These are phyloP conservation scores for Picocystis salinarum DNA, from an alignment of 139 green algal genomes.

Conservation along the genomic window DNA sequence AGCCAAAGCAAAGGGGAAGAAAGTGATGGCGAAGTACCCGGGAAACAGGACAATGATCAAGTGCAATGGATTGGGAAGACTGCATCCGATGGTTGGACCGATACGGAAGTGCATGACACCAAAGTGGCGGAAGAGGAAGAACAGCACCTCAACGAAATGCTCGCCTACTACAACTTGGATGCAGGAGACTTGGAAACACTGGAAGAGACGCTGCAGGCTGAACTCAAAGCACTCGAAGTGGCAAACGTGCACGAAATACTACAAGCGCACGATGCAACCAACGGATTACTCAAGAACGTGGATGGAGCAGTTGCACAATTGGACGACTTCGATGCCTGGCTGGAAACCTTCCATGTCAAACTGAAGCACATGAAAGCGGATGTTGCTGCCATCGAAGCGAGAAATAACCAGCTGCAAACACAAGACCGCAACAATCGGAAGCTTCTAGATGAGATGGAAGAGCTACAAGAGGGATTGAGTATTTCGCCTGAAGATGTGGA, in stretches of 20 bases:
- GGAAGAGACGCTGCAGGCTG: too few species aligned
- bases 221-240: too few species aligned
- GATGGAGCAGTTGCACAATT: constrained; percentile 7
- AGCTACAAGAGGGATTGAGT: constrained; percentile 10
- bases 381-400: constrained; percentile 16
- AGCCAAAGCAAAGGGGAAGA: constrained; percentile 11
- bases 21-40: constrained; percentile 1
- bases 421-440: constrained; percentile 12
- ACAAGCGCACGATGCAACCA: too few species aligned
- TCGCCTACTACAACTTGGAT: not conserved
- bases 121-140: too few species aligned
- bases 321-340: constrained; percentile 19
- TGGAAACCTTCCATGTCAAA: constrained; percentile 18
- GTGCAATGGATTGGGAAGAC: too few species aligned
- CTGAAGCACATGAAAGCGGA: constrained; percentile 18
- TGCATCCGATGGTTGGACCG: too few species aligned
- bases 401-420: constrained; percentile 19
- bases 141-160: too few species aligned
- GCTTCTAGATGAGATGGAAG: constrained; percentile 15
- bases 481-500: too few species aligned
- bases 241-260: too few species aligned
- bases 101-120: too few species aligned
- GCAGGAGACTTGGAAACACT: constrained; percentile 6
- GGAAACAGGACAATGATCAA: too few species aligned
- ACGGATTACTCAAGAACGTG: constrained; percentile 11